phyloP scores from a whole-genome alignment of 345 rosid species.

The Microcos paniculata region DNA sequence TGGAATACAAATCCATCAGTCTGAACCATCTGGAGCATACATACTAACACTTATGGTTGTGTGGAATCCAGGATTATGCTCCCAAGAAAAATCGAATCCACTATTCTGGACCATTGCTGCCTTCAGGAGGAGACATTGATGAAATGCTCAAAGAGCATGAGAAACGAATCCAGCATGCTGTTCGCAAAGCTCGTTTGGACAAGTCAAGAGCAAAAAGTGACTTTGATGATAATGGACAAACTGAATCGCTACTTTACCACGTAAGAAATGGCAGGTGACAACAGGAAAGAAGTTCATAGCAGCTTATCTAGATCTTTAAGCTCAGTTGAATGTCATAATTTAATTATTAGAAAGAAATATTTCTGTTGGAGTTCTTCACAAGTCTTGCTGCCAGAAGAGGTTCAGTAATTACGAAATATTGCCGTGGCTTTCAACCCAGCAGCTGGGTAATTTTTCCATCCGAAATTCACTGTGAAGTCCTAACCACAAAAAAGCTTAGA shows the following conservation, averaged over 20 bases:
- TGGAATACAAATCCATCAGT: neutral
- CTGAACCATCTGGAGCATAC: neutral
- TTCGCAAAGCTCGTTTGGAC: conserved; percentile 67
- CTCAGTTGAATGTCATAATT: conserved; percentile 7
- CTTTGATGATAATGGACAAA: conserved; percentile 24
- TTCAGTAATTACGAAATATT: neutral
- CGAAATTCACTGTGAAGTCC: conserved; percentile 7
- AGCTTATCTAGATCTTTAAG: neutral
- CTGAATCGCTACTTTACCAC: conserved; percentile 29
- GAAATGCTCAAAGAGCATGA: conserved; percentile 93
- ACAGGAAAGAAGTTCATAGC: neutral
- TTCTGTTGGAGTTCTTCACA: conserved; percentile 1
- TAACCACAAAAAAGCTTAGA: neutral
- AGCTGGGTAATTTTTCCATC: neutral
- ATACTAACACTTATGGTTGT: conserved; percentile 14
- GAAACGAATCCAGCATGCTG: conserved; percentile 72
- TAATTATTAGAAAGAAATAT: neutral
- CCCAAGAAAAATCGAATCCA: conserved; percentile 47
- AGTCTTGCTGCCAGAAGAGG: conserved; percentile 2
- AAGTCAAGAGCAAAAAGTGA: conserved; percentile 40
- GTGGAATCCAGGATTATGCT: conserved; percentile 35
- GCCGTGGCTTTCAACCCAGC: neutral
- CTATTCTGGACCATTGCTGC: conserved; percentile 71
- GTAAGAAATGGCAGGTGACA: conserved; percentile 39
- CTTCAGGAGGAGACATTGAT: conserved; percentile 66